Evolutionary conservation across 352 stramenopile species (phyloP).

Genomic region (Globisporangium perplexum): DNA sequence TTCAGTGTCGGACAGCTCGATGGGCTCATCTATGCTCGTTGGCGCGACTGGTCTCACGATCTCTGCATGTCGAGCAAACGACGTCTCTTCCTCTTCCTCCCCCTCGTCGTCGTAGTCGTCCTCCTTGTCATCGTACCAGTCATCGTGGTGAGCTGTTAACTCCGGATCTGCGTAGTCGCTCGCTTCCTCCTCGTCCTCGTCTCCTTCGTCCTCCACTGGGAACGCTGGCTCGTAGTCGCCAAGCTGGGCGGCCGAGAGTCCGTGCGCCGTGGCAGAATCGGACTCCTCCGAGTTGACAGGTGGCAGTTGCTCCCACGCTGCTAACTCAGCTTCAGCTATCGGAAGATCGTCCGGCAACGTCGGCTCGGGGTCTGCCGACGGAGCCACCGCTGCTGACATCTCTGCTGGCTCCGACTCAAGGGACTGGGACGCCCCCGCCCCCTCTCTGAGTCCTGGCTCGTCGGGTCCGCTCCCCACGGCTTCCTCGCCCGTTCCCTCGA

Average conservation of each 20-base stretch:
- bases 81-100: not conserved
- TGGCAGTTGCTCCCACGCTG: not conserved
- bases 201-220: conserved; percentile 20
- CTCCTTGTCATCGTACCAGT: conserved; percentile 17
- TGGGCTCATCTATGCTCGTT: not conserved
- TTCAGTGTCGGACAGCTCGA: conserved; percentile 1
- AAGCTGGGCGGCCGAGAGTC: not conserved
- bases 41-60: not conserved
- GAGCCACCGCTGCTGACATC: not conserved
- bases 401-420: not conserved
- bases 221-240: not conserved
- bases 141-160: conserved; percentile 3
- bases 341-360: not conserved
- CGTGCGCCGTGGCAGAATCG: not conserved
- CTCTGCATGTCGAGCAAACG: not conserved
- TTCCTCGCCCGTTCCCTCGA: not conserved
- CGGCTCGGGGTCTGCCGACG: not conserved
- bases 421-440: not conserved
- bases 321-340: not conserved
- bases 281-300: not conserved
- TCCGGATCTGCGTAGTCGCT: conserved; percentile 5
- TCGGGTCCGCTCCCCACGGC: not conserved
- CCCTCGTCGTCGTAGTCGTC: conserved; percentile 52
- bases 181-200: conserved; percentile 33
- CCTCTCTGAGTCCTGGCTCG: not conserved